Base-by-base conservation (phyloP, 441 rosid genomes). In the Erysimum pusillum region DNA sequence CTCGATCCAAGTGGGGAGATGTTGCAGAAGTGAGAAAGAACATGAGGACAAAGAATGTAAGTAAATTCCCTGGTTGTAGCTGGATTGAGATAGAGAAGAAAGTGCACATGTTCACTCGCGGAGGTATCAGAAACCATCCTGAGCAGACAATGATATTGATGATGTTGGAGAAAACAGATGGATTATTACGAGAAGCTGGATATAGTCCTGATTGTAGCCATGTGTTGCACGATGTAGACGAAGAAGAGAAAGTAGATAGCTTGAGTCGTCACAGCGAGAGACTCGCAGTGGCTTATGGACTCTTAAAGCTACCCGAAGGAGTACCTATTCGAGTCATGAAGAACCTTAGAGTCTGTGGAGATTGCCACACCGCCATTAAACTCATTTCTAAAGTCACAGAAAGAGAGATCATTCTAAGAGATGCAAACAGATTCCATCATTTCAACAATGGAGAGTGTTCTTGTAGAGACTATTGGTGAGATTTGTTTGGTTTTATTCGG, bases 401-500 rank as follows among this genome's bases (percentile, higher is more conserved):
- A 12, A 85, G 90, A 74, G 92, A 88, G 74, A 90, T 90, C 45
- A 83, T 88, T 73, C 56, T 90, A 76, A 83, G 91, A 78, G 92
- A 90, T 83, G 86, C 87, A 32, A 83, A 88, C 78, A 88, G 91
- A 76, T 90, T 90, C 51, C 92, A 90, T 79, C 90, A 87, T 77
- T 87, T 90, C 22, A 85, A 81, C 78, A 85, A 85, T 46, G 92
- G 91, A 10, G 63, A 74, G 58, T 90, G 91, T 80, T 84, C 95
- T 38, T 90, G 95, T 75, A 64, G 71, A 73, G 92, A 87, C 70
- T 88, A 83, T 58, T 88, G 92, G 91, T 90, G 76, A 87, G 25
- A 63, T 2, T 63, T 39, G 68, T 44, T 63, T 63, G 38, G 67
- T 63, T 45, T 44, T 3, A 2, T 28, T 15, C 18, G 38, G 61